Conservation (phyloP, 208 protist species). For the Crithidia bombi region DNA sequence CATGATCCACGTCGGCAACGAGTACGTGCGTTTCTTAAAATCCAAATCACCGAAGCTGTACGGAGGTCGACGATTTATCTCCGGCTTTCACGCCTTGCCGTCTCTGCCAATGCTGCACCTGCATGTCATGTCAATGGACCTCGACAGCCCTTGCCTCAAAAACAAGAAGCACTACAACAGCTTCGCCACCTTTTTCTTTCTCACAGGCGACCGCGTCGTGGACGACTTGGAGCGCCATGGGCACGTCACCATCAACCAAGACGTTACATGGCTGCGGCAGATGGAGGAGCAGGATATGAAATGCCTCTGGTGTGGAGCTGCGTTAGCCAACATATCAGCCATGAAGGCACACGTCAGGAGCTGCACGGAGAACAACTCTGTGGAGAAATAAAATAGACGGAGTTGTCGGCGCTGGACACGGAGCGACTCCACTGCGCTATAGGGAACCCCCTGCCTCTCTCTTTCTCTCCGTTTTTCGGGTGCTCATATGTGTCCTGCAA, state of each 20-base stretch:
- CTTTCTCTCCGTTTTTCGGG: no score
- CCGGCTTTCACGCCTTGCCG: slow-evolving; percentile 86
- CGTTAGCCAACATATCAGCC: slow-evolving; percentile 56
- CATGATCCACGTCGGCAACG: slow-evolving; percentile 55
- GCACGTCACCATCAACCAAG: slow-evolving; percentile 73
- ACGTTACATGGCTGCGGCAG: slow-evolving; percentile 48
- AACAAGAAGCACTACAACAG: slow-evolving; percentile 92
- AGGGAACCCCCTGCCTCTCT: no score
- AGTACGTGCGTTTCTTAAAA: slow-evolving; percentile 61
- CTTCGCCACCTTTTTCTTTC: slow-evolving; percentile 90
- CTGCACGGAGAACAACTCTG: slow-evolving; percentile 57
- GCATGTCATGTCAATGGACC: slow-evolving; percentile 83
- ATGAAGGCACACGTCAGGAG: slow-evolving; percentile 66
- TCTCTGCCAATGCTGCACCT: slow-evolving; percentile 89
- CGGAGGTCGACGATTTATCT: slow-evolving; percentile 52
- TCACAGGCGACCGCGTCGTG: slow-evolving; percentile 62
- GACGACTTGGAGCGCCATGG: slow-evolving; percentile 65
- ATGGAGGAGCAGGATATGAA: slow-evolving; percentile 78
- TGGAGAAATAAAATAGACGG: slow-evolving; percentile 10
- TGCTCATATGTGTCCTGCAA: no score
- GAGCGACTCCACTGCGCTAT: no score
- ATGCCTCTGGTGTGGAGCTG: slow-evolving; percentile 83
- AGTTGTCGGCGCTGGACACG: not conserved
- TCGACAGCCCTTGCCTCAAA: slow-evolving; percentile 80
- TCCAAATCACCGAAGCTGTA: slow-evolving; percentile 20